Evolutionary conservation across 2,329 filamentous ascomycete species (phyloP).

Genomic region (Colletotrichum gloeosporioides): DNA sequence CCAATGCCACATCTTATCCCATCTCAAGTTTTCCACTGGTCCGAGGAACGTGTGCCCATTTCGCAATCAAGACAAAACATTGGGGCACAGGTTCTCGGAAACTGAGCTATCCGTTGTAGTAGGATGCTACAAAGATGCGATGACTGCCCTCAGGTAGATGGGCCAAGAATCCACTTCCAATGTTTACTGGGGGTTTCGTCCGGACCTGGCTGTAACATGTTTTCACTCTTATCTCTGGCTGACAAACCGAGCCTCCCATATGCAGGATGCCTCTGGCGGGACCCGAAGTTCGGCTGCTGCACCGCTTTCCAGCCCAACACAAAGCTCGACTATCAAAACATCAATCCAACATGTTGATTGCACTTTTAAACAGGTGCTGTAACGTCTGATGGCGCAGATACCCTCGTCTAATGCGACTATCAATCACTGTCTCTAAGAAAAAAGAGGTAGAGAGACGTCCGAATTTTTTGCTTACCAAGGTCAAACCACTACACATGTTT

Average conservation of each 20-base stretch:
- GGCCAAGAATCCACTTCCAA: neutral
- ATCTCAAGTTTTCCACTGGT: neutral
- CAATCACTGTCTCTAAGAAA: neutral
- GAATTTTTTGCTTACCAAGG: no score
- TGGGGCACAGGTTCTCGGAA: neutral
- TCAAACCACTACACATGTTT: no score
- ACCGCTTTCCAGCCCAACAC: accelerated
- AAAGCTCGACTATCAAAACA: neutral
- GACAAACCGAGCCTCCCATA: neutral
- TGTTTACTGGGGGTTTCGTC: neutral
- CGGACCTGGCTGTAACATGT: neutral
- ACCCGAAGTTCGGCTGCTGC: neutral
- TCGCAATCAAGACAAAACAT: neutral
- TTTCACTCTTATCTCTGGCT: neutral
- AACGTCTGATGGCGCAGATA: neutral
- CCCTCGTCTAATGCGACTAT: neutral
- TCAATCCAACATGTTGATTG: neutral
- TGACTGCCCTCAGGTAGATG: neutral
- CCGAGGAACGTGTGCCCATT: neutral
- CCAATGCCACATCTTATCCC: neutral
- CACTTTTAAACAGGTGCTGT: neutral
- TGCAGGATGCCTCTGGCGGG: neutral
- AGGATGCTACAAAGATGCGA: neutral
- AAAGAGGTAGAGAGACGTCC: no score
- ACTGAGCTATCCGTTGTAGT: neutral